Evolutionary conservation across 2,329 filamentous ascomycete genomes (phyloP), one percentile per base, ranked within the genome.

Genomic region (Biscogniauxia mediterranea): DNA sequence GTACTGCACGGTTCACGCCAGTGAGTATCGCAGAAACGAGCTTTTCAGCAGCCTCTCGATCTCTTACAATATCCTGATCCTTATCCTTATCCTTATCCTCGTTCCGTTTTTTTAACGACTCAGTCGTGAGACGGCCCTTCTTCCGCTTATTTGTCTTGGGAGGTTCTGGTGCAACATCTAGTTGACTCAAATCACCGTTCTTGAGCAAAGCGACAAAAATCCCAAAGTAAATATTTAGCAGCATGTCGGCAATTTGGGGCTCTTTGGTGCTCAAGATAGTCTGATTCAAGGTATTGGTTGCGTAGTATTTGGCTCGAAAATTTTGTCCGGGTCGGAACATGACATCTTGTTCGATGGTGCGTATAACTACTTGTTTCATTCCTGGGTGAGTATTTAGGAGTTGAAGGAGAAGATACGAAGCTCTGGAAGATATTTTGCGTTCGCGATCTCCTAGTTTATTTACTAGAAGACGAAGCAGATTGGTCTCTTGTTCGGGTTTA

Each of bases 391-490:
- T 87, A 61, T 89, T 90, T 71, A 97, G 87, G 7, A 99, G 82
- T 73, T 99, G 95, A 57, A 99, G 82, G n/a, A 99, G 81, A 52
- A 98, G 84, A 76, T 97, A 96, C 0, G 95, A 98, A 1, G 94
- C 90, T 62, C 93, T 87, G 3, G 95, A 99, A 0, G 95, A 89
- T 70, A 99, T 96, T 77, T 98, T 99, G 74, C 93, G 93, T 67
- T 96, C 92, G 52, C 90, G 91, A 73, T 99, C 95, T 69, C 96
- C 94, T 25, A 99, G 85, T 77, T 99, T 99, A 81, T 98, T 98
- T 68, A 99, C 92, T 61, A 99, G 79, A 59, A 99, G 81, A 58
- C 94, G 88, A 63, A 99, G 81, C 64, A 99, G 80, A 74, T 99
- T 99, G 59, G 94, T 90, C 76, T 99, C 95, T 73, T 99, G 95